phyloP scores from a whole-genome alignment of 495 filamentous ascomycete genomes.

The Aspergillus baeticus region DNA sequence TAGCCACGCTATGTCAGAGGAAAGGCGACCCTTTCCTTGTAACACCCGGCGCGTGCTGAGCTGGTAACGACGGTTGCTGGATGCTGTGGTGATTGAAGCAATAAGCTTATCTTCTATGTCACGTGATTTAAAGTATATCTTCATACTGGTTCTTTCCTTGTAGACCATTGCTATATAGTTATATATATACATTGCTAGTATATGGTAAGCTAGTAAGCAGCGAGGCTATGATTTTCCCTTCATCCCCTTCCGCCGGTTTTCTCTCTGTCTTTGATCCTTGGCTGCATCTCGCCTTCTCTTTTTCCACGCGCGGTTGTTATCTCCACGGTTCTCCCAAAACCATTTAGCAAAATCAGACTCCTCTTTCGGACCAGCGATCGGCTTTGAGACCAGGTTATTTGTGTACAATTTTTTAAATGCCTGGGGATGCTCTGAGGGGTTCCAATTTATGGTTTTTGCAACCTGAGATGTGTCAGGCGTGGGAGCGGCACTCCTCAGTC shows the following conservation, averaged over 20 bases:
- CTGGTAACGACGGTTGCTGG: background rate
- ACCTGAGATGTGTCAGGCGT: slow-evolving; percentile 91
- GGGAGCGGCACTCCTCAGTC: slow-evolving; percentile 79
- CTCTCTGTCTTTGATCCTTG: slow-evolving; percentile 85
- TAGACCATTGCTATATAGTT: background rate
- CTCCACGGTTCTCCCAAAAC: slow-evolving; percentile 91
- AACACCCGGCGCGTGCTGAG: background rate
- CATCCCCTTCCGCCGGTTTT: slow-evolving; percentile 65
- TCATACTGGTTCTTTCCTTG: background rate
- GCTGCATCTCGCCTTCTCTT: slow-evolving; percentile 72
- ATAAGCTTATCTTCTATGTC: background rate
- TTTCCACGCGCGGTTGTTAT: slow-evolving; percentile 91
- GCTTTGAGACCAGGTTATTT: slow-evolving; percentile 36
- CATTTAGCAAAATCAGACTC: slow-evolving; percentile 78
- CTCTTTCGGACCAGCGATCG: slow-evolving; percentile 27
- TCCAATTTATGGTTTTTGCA: slow-evolving; percentile 35
- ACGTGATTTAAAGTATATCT: background rate
- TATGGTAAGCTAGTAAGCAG: background rate
- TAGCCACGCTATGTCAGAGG: background rate
- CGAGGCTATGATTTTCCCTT: slow-evolving; percentile 40
- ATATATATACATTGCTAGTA: background rate
- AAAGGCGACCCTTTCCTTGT: background rate
- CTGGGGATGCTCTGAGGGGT: slow-evolving; percentile 22
- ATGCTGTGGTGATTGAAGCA: background rate
- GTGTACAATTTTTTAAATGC: slow-evolving; percentile 27